Evolutionary conservation across 2,329 filamentous ascomycete genomes (phyloP), one percentile per base, ranked within the genome.

Genomic region (Diaporthe ilicicola): DNA sequence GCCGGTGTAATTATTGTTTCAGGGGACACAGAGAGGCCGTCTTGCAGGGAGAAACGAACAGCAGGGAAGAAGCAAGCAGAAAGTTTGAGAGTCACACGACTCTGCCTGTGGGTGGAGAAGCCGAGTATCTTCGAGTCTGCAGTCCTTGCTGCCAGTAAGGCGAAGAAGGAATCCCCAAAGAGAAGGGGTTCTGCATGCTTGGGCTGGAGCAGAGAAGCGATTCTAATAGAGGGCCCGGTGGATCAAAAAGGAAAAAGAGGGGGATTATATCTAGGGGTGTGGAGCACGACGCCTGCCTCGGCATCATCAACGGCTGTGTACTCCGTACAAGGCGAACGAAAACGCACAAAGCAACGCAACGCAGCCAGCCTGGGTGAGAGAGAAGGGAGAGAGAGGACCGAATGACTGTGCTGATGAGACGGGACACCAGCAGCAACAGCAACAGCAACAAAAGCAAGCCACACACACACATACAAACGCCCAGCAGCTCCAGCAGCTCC

Each of bases 211-310:
- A 64, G 44, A 64, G 44, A 64, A 64, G 29, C 59, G 50, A 46
- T n/a, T 37, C 59, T 50, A 8, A 34, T 29, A 50, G 13, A 2
- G 19, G 17, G 4, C 29, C 29, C 4, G 34, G 59, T 27, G 59
- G 59, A 64, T 64, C 44, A 64, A 48, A 50, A 42, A 34, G 24
- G 42, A 34, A 34, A 62, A 42, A 44, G 37, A n/a, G 27, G 29
- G 27, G 39, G 27, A 19, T 48, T 37, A 64, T 64, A 50, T 37
- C 44, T 37, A 29, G 44, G 46, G 42, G 59, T 64, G 59, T 64
- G 59, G 59, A 64, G 59, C 44, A 64, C 42, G n/a, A 50, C n/a
- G n/a, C n/a, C n/a, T n/a, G n/a, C 59, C 59, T 64, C 44, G 59
- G 59, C 59, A 50, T 22, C 48, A 42, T 61, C 55, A 44, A 61